Percentiles rank a stretch among this genome's conserved stretches.
Evolutionary conservation across 2,329 filamentous ascomycete genomes (phyloP).

Genomic region (Drechslerella dactyloides): DNA sequence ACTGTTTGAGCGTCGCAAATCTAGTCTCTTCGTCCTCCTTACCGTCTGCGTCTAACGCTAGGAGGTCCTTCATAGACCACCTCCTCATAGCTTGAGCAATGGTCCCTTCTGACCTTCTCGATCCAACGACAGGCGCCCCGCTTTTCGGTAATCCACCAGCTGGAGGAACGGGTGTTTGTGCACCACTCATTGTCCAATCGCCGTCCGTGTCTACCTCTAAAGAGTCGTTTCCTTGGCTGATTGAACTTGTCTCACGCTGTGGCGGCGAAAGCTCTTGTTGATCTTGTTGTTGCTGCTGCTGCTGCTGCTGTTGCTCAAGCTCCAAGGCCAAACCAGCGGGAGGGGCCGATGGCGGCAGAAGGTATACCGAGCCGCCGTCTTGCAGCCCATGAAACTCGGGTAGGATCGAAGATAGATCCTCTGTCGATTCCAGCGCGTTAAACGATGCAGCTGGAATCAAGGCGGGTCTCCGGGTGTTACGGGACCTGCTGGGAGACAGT

Average conservation of each 20-base stretch:
- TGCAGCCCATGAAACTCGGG: slow-evolving; percentile 38
- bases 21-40: slow-evolving; percentile 27
- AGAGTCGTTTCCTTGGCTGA: slow-evolving; percentile 12
- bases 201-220: slow-evolving; percentile 35
- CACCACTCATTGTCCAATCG: slow-evolving; percentile 37
- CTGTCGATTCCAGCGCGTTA: slow-evolving; percentile 38
- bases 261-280: slow-evolving; percentile 12
- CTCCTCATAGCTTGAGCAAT: slow-evolving; percentile 16
- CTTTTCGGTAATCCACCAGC: slow-evolving; percentile 15
- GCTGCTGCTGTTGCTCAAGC: slow-evolving; percentile 31
- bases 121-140: not conserved
- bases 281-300: not conserved
- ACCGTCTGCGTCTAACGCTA: slow-evolving; percentile 22
- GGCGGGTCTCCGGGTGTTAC: slow-evolving; percentile 30
- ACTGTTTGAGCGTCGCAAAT: slow-evolving; percentile 40
- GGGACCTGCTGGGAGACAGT: slow-evolving; percentile 20
- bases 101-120: not conserved
- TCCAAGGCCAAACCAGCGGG: slow-evolving; percentile 33
- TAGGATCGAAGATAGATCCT: slow-evolving; percentile 39
- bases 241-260: slow-evolving; percentile 25
- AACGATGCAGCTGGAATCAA: slow-evolving; percentile 40
- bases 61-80: slow-evolving; percentile 39
- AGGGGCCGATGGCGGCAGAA: slow-evolving; percentile 35
- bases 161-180: slow-evolving; percentile 26
- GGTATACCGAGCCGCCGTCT: slow-evolving; percentile 30